phyloP scores from a whole-genome alignment of 257 asterid species.

The Lycium barbarum region DNA sequence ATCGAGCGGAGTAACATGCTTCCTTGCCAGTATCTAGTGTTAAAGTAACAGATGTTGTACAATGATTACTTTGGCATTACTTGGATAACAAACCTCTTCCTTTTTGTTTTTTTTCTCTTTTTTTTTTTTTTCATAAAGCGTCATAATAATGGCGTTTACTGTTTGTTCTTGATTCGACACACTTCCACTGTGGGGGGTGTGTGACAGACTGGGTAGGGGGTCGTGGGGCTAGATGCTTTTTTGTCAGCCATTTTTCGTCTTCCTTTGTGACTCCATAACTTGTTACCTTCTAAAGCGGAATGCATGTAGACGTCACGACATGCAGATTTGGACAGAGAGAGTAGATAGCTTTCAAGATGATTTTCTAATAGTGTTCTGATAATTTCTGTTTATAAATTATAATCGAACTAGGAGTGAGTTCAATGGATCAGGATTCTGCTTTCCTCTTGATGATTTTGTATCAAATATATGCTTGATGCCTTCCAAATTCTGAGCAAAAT shows the following conservation, averaged over 20 bases:
- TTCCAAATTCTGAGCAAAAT: not conserved
- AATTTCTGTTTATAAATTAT: not conserved
- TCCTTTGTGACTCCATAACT: not conserved
- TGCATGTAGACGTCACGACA: not conserved
- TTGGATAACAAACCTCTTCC: not conserved
- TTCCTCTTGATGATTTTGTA: not conserved
- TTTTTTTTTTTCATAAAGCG: not conserved
- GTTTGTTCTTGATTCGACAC: too few species aligned
- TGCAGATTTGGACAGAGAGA: too few species aligned
- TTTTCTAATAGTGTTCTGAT: not conserved
- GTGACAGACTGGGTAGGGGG: not conserved
- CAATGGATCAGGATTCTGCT: not conserved
- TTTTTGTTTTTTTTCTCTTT: not conserved
- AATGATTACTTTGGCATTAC: not conserved
- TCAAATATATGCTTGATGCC: not conserved
- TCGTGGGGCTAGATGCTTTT: not conserved
- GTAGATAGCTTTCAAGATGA: not conserved
- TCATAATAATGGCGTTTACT: too few species aligned
- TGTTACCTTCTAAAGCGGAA: not conserved
- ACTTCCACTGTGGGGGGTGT: not conserved
- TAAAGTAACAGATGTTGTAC: conserved; percentile 12
- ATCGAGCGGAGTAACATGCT: not conserved
- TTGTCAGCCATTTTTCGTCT: not conserved
- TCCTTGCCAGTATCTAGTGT: not conserved
- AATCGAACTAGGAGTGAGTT: not conserved